Base-by-base conservation (phyloP, 73 alveolate species). In the Paramecium pentaurelia region DNA sequence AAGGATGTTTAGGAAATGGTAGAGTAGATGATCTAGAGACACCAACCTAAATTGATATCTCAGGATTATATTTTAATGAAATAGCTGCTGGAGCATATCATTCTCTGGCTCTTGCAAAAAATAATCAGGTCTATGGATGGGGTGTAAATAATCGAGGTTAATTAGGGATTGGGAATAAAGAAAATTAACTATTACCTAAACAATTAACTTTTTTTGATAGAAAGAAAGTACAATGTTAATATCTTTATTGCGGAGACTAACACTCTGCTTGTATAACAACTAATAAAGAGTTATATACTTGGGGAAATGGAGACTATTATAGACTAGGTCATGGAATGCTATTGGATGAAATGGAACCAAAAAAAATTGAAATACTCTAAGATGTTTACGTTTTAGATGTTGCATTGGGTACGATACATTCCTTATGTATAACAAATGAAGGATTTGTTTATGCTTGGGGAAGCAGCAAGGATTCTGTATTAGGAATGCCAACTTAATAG, bases 361-460 rank as follows among this genome's bases (percentile, higher is more conserved):
- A 89, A 34, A 89, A 89, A 47, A 73, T 89, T 6, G 94, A 71
- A 30, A 73, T 89, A 2, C 30, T 89, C 3, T 77, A 89, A 32
- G 94, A 89, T 73, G 94, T 89, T 20, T 89, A 89, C 28, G 94
- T 89, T 1, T 71, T 83, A 4, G 92, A 89, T 89, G 90, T 68
- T 34, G 58, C 90, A 0, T 89, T 83, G 27, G 94, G 94, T 16
- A 83, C 92, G 2, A 34, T 89, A 2, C 94, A 89, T 71, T 71
- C 94, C n/a, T 42, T 89, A 34, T 77, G 92, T 73, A 22, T 71
- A 42, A 89, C 94, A 30, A 83, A 89, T 71, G 86, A 70, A 58
- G 94, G 94, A 18, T 71, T 89, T 89, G 80, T 89, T 5, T 89
- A 89, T 89, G 58, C 94, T 27, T 89, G 94, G 94, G 94, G 94